These are phyloP conservation scores for Cryptococcus sp. DNA, from an alignment of 1,284 basidiomycete species.

Conservation along the genomic window DNA sequence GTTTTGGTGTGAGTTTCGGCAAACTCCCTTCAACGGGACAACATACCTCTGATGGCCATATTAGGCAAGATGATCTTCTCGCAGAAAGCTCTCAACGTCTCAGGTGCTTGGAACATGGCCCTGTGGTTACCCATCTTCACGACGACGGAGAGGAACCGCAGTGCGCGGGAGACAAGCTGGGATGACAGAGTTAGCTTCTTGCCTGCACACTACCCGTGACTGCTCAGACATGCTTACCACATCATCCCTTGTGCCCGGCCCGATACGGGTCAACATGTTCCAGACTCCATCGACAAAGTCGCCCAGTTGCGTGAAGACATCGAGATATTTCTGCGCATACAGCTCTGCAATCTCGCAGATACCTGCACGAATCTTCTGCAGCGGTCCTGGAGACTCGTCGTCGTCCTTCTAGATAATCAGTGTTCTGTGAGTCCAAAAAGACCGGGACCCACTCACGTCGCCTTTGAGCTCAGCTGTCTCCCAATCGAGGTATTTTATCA, in stretches of 20 bases:
- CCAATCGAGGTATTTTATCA: conserved; percentile 78
- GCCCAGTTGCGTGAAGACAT: conserved; percentile 78
- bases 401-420: conserved; percentile 64
- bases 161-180: conserved; percentile 87
- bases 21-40: background rate
- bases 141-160: conserved; percentile 88
- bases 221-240: conserved; percentile 58
- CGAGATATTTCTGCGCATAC: conserved; percentile 88
- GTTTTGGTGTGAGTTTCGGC: background rate
- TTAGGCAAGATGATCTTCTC: conserved; percentile 93
- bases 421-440: conserved; percentile 8
- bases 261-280: conserved; percentile 75
- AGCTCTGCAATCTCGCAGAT: conserved; percentile 93
- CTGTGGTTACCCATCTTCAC: conserved; percentile 82
- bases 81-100: conserved; percentile 79
- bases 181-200: conserved; percentile 6
- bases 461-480: conserved; percentile 67
- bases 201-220: no score
- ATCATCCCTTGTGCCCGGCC: conserved; percentile 70
- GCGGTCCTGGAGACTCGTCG: conserved; percentile 75
- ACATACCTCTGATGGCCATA: conserved; percentile 70
- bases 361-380: conserved; percentile 82
- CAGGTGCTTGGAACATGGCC: conserved; percentile 61
- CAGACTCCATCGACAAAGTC: conserved; percentile 89
- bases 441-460: conserved; percentile 60